These are phyloP conservation scores for Amanita exitialis DNA, from an alignment of 768 basidiomycete species.

Conservation along the genomic window DNA sequence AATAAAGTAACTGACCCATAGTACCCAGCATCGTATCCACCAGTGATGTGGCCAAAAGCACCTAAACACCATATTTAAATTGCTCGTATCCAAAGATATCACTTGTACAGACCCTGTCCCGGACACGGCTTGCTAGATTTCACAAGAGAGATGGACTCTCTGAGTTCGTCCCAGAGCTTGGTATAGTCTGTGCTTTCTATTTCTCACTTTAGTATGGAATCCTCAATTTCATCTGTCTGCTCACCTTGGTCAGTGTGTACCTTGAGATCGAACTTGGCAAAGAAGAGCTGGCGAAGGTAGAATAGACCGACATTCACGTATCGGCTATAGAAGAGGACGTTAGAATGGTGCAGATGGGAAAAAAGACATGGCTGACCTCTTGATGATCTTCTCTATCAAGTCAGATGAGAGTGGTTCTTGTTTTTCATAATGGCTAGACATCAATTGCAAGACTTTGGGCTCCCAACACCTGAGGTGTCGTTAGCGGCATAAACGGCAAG, in stretches of 20 bases:
- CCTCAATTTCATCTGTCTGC: neutral
- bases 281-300: slow-evolving; percentile 79
- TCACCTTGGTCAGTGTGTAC: slow-evolving; percentile 62
- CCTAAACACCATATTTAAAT: slow-evolving; percentile 14
- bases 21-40: slow-evolving; percentile 63
- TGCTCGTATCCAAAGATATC: no score
- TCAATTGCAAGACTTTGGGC: slow-evolving; percentile 58
- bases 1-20: slow-evolving; percentile 37
- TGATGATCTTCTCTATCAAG: slow-evolving; percentile 70
- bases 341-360: neutral
- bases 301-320: slow-evolving; percentile 79
- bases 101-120: slow-evolving; percentile 43
- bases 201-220: slow-evolving; percentile 1
- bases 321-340: slow-evolving; percentile 26
- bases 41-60: slow-evolving; percentile 67
- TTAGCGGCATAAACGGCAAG: neutral
- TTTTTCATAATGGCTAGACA: slow-evolving; percentile 77
- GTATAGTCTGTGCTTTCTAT: slow-evolving; percentile 61
- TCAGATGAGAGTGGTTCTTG: slow-evolving; percentile 61
- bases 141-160: slow-evolving; percentile 62
- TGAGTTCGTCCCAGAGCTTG: slow-evolving; percentile 65
- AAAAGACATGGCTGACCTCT: slow-evolving; percentile 36
- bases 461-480: slow-evolving; percentile 59
- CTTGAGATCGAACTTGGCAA: slow-evolving; percentile 69
- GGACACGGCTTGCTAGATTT: slow-evolving; percentile 48